These are phyloP conservation scores for Zymoseptoria brevis DNA, from an alignment of 2,329 filamentous ascomycete species.

Conservation along the genomic window DNA sequence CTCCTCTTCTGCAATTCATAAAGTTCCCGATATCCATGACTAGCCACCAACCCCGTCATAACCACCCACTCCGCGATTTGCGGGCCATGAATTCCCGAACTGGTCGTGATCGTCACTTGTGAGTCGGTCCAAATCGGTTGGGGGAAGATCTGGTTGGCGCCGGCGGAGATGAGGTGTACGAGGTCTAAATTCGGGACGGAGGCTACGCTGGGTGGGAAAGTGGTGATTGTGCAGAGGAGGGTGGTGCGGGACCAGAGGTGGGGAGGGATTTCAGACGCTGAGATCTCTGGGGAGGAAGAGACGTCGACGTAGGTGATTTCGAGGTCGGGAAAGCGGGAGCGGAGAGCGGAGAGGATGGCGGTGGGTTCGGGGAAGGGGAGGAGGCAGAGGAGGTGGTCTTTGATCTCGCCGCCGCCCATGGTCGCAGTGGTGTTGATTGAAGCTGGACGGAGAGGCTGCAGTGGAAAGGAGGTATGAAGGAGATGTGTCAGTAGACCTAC, in stretches of 20 bases:
- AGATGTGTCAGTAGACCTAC: too few species aligned
- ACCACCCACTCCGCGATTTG: slow-evolving; percentile 61
- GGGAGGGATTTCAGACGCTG: slow-evolving; percentile 15
- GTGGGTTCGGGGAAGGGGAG: slow-evolving; percentile 32
- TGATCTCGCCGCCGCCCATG: slow-evolving; percentile 32
- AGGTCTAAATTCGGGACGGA: slow-evolving; percentile 34
- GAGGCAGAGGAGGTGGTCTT: slow-evolving; percentile 27
- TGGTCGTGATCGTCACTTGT: slow-evolving; percentile 47
- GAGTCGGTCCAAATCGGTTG: slow-evolving; percentile 47
- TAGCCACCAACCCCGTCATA: slow-evolving; percentile 52
- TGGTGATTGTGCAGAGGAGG: slow-evolving; percentile 42
- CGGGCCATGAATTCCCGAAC: slow-evolving; percentile 52
- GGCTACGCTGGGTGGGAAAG: slow-evolving; percentile 33
- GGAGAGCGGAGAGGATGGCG: slow-evolving; percentile 32
- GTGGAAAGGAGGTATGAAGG: too few species aligned
- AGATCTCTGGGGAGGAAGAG: slow-evolving; percentile 15
- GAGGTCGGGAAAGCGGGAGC: slow-evolving; percentile 38
- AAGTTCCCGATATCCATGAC: slow-evolving; percentile 47
- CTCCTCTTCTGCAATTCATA: slow-evolving; percentile 52
- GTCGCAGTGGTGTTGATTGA: slow-evolving; percentile 2
- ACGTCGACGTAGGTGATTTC: slow-evolving; percentile 37
- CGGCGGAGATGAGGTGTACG: slow-evolving; percentile 52
- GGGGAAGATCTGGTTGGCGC: slow-evolving; percentile 47
- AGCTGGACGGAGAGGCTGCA: too few species aligned
- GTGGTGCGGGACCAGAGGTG: slow-evolving; percentile 37